Conservation (phyloP, 768 basidiomycete genomes). For the Trametes cubensis region DNA sequence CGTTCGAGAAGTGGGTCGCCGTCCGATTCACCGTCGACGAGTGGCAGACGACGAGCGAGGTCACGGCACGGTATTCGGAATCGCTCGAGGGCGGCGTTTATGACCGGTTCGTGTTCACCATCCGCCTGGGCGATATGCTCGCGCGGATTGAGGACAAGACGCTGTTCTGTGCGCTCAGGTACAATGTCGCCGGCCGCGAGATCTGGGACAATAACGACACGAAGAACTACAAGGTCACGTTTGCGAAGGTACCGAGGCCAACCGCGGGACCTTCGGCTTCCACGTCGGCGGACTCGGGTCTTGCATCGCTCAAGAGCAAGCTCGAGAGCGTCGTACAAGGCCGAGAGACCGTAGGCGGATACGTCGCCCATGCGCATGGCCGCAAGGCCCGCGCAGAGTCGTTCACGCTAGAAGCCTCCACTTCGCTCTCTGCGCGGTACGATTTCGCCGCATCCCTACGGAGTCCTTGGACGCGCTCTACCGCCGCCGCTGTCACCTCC, state of each 20-base stretch:
- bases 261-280: conserved; percentile 29
- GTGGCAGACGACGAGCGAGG: conserved; percentile 97
- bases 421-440: conserved; percentile 56
- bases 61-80: conserved; percentile 72
- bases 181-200: conserved; percentile 69
- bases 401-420: conserved; percentile 33
- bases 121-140: conserved; percentile 79
- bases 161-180: conserved; percentile 77
- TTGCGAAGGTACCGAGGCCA: conserved; percentile 42
- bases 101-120: conserved; percentile 78
- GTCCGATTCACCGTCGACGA: conserved; percentile 91
- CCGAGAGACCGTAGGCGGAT: conserved; percentile 33
- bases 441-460: conserved; percentile 58
- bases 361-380: conserved; percentile 27
- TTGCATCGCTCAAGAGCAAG: conserved; percentile 64
- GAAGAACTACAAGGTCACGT: conserved; percentile 76
- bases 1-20: conserved; percentile 85
- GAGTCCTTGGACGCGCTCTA: conserved; percentile 45
- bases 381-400: conserved; percentile 25
- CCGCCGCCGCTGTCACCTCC: too few relatives aligned
- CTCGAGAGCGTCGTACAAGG: conserved; percentile 64
- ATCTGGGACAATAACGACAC: conserved; percentile 92
- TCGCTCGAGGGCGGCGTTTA: conserved; percentile 41
- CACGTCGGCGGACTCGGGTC: conserved; percentile 39
- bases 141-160: conserved; percentile 80